Base-by-base conservation (phyloP, 305 asterid genomes). In the Caryopteris hybrid region DNA sequence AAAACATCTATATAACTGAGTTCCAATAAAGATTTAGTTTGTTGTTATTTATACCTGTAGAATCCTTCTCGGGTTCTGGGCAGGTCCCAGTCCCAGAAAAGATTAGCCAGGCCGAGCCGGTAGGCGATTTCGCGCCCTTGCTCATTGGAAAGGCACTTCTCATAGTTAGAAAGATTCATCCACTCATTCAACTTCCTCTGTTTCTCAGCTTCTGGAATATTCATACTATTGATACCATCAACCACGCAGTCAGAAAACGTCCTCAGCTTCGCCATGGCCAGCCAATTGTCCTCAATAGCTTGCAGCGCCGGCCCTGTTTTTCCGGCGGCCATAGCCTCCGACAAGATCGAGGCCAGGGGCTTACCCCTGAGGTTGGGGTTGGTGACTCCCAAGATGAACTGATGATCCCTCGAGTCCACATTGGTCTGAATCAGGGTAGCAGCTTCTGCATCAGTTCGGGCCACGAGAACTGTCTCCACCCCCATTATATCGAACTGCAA, bases 61-160 rank as follows among this genome's bases (percentile, higher is more conserved):
- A 94, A 91, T 9, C 99, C 99, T 82, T 94, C 99, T 72, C 99
- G 80, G 74, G 99, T 94, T 72, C 96, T 81, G 0, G 96, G 91
- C 69, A 94, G 71, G 61, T 91, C 97, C 99, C 99, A 94, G 16
- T 91, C 97, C 88, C 89, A 94, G 78, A 94, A 94, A 3, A 94
- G 79, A 42, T 84, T 76, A 0, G 61, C 70, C 14, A 91, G 34
- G 6, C 98, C 96, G 38, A 91, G 87, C 16, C 83, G 68, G 31
- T 75, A 87, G 0, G 87, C 96, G 3, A 91, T 71, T 51, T 87
- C 86, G 4, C 93, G 73, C 4, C 84, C 96, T 64, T 87, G 85
- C 20, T 91, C 96, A 21, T 85, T 82, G 0, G 99, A 80, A 5
- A 91, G 42, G 25, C 99, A 89, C 74, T 86, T 91, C 2, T 89